Conservation (phyloP, 2,329 filamentous ascomycete genomes). For the Exserohilum turcica region DNA sequence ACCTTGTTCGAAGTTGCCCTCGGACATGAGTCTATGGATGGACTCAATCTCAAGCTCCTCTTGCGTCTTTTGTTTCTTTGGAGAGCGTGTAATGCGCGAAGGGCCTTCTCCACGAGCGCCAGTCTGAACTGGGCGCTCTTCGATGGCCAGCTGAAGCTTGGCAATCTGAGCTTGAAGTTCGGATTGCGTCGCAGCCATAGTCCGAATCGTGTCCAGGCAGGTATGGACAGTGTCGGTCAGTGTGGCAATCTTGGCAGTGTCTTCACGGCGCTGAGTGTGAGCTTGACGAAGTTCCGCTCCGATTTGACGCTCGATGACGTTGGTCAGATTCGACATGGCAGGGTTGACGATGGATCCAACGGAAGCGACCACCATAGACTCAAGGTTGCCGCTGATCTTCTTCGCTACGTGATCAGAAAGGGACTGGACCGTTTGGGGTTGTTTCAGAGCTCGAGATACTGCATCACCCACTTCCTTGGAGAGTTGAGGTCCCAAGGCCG, state of each 20-base stretch:
- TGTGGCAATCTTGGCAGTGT: constrained; percentile 71
- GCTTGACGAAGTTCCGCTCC: constrained; percentile 57
- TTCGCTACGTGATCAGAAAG: constrained; percentile 74
- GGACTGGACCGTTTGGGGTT: constrained; percentile 71
- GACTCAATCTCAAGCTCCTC: constrained; percentile 64
- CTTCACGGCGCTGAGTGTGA: constrained; percentile 58
- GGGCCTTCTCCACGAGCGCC: constrained; percentile 14
- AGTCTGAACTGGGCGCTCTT: constrained; percentile 34
- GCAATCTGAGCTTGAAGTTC: constrained; percentile 66
- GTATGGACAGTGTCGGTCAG: constrained; percentile 70
- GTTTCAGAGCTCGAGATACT: constrained; percentile 71
- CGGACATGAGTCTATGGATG: constrained; percentile 67
- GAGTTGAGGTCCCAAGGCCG: constrained; percentile 68
- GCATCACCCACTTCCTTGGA: constrained; percentile 75
- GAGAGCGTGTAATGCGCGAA: constrained; percentile 44
- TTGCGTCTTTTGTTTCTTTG: constrained; percentile 52
- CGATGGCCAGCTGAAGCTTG: constrained; percentile 50
- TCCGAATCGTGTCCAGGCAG: constrained; percentile 70
- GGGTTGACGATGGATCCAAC: constrained; percentile 61
- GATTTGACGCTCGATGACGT: constrained; percentile 69
- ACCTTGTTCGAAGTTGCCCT: constrained; percentile 56
- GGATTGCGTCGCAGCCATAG: constrained; percentile 70
- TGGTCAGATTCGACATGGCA: constrained; percentile 69
- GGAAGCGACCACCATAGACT: constrained; percentile 68
- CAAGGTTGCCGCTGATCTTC: constrained; percentile 70